Conservation (phyloP, 495 filamentous ascomycete species). For the Talaromyces trachyspermus region DNA sequence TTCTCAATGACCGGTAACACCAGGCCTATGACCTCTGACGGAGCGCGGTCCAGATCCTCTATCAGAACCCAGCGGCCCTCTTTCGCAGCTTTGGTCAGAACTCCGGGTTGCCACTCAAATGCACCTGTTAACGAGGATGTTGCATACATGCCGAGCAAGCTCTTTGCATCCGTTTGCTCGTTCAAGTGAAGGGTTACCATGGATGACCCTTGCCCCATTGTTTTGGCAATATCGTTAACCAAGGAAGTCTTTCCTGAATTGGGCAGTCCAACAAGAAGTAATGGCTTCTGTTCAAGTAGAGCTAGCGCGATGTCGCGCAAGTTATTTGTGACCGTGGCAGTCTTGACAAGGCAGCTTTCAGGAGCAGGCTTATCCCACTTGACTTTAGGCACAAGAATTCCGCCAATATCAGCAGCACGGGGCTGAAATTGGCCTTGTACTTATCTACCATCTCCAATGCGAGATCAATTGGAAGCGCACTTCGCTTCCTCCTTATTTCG, state of each 20-base stretch:
- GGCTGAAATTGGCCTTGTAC: constrained; percentile 38
- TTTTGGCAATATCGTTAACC: constrained; percentile 72
- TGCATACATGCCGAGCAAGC: constrained; percentile 87
- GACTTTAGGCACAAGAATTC: constrained; percentile 60
- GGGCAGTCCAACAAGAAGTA: constrained; percentile 74
- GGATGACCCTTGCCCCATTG: constrained; percentile 60
- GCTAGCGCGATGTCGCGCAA: constrained; percentile 57
- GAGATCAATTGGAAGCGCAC: constrained; percentile 7
- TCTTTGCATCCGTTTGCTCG: constrained; percentile 94
- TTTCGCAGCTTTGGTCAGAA: constrained; percentile 83
- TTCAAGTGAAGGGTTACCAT: constrained; percentile 93
- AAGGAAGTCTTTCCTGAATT: constrained; percentile 87
- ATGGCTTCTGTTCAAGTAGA: constrained; percentile 56
- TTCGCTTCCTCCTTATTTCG: constrained; percentile 17
- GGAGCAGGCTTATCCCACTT: constrained; percentile 36
- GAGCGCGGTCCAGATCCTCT: constrained; percentile 92
- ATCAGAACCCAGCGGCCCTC: constrained; percentile 96
- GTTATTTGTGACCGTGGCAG: constrained; percentile 63
- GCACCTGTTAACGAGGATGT: constrained; percentile 76
- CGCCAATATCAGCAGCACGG: constrained; percentile 48
- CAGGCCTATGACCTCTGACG: constrained; percentile 88
- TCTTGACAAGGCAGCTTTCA: constrained; percentile 57
- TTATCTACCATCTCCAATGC: constrained; percentile 16
- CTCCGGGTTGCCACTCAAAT: constrained; percentile 88
- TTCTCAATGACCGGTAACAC: constrained; percentile 86